These are phyloP conservation scores for Gonapodya sp. DNA, from an alignment of 192 early-diverging fungal species.

Conservation along the genomic window DNA sequence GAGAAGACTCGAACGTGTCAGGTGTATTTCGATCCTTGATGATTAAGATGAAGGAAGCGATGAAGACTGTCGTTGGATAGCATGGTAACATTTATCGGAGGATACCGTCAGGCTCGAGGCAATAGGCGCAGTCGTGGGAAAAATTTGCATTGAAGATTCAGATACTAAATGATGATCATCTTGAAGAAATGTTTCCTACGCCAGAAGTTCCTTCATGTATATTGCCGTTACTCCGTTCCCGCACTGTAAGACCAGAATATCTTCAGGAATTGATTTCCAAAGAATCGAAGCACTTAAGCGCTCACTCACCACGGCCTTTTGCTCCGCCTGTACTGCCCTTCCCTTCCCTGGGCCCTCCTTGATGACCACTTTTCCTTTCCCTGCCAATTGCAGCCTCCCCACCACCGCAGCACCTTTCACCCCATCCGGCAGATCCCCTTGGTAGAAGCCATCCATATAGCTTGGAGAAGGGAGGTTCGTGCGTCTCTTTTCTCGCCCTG, in stretches of 20 bases:
- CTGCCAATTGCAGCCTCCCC: background rate
- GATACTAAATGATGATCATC: too few species aligned
- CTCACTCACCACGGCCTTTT: background rate
- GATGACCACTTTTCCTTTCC: background rate
- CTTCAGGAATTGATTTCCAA: background rate
- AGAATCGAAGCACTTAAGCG: background rate
- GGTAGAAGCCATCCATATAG: background rate
- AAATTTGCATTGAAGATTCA: too few species aligned
- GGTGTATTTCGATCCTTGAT: too few species aligned
- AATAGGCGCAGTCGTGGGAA: too few species aligned
- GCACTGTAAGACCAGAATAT: background rate
- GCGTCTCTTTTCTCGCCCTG: background rate
- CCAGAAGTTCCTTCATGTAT: background rate
- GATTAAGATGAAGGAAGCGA: too few species aligned
- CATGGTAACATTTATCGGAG: too few species aligned
- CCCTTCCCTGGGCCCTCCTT: background rate
- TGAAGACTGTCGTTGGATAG: too few species aligned
- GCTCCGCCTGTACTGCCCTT: background rate
- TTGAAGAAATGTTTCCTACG: too few species aligned
- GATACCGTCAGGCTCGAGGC: too few species aligned
- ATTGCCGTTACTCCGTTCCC: background rate
- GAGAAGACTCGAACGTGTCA: too few species aligned
- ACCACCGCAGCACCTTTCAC: background rate
- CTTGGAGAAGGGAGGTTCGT: background rate
- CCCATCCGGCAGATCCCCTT: background rate